Evolutionary conservation across 2,329 filamentous ascomycete species (phyloP), one percentile per base, ranked within the genome.

Genomic region (Ascochyta fabae): DNA sequence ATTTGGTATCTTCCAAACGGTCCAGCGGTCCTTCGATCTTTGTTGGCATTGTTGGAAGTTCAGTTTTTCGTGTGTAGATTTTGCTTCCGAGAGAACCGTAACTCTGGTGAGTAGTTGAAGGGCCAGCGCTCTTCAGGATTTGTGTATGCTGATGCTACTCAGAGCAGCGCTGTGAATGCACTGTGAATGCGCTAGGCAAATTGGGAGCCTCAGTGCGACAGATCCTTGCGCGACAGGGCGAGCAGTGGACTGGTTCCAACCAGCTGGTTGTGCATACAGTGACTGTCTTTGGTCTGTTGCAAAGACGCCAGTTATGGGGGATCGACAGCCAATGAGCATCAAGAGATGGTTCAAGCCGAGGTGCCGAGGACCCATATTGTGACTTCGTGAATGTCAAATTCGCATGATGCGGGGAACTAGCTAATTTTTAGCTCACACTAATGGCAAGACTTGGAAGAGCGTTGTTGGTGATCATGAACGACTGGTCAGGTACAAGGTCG

Each of bases 1-100:
- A 48, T 33, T 50, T 65, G 43, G 70, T 42, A 16, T 73, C 66
- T 31, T 73, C 67, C 35, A 72, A 23, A 6, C 38, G 62, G 47
- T 72, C 70, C 35, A 75, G 41, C 2, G 67, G 58, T 29, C 72
- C 72, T 26, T 67, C 62, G 19, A 62, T 56, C 54, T 68, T 73
- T 36, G 60, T 49, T 22, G 72, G 62, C 72, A 75, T 75, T 24
- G 23, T 62, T 48, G 36, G 31, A 41, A 13, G 38, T 23, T 38
- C 19, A 23, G 1, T 15, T 36, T 15, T 10, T 29, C 15, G 38
- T 44, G 27, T 23, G 45, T 36, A 33, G 16, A 41, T 12, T 22
- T 10, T 23, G 23, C 15, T 40, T 40, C 12, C 10, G 46, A 24
- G 35, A 23, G 19, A 23, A 16, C 12, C 7, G 24, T 22, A 4